Evolutionary conservation across 2,329 filamentous ascomycete species (phyloP).

Genomic region (Colletotrichum tabaci): DNA sequence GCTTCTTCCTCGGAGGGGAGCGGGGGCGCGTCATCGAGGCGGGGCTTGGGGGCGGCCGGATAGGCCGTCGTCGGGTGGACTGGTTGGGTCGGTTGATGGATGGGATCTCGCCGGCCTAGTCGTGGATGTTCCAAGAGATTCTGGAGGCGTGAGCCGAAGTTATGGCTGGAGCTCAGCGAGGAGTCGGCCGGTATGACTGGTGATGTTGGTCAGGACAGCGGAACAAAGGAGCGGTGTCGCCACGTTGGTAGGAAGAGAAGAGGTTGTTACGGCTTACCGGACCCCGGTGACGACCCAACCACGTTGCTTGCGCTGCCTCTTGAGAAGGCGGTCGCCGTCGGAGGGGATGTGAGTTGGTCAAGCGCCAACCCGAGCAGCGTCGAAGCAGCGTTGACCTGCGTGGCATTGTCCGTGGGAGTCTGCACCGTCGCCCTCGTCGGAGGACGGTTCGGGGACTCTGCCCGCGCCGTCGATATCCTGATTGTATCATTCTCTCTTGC

Average conservation of each 20-base stretch:
- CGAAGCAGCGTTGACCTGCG: conserved; percentile 33
- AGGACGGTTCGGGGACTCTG: not conserved
- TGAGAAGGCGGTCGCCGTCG: not conserved
- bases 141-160: conserved; percentile 43
- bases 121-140: conserved; percentile 42
- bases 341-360: conserved; percentile 19
- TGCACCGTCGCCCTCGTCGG: conserved; percentile 17
- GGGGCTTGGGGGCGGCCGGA: not conserved
- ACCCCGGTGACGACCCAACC: conserved; percentile 14
- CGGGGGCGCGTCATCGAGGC: conserved; percentile 12
- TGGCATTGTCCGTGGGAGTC: conserved; percentile 27
- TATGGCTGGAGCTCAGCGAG: conserved; percentile 42
- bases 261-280: conserved; percentile 1
- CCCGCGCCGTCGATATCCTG: not conserved
- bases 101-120: conserved; percentile 24
- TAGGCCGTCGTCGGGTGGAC: too few relatives aligned
- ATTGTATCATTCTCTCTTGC: conserved; percentile 1
- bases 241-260: not conserved
- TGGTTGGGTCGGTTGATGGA: not conserved
- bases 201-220: not conserved
- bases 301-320: not conserved
- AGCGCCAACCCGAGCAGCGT: conserved; percentile 25
- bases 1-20: conserved; percentile 42
- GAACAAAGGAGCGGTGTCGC: not conserved
- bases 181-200: conserved; percentile 43